Evolutionary conservation across 1,284 basidiomycete species (phyloP).

Genomic region (Hymenochaete sp.): DNA sequence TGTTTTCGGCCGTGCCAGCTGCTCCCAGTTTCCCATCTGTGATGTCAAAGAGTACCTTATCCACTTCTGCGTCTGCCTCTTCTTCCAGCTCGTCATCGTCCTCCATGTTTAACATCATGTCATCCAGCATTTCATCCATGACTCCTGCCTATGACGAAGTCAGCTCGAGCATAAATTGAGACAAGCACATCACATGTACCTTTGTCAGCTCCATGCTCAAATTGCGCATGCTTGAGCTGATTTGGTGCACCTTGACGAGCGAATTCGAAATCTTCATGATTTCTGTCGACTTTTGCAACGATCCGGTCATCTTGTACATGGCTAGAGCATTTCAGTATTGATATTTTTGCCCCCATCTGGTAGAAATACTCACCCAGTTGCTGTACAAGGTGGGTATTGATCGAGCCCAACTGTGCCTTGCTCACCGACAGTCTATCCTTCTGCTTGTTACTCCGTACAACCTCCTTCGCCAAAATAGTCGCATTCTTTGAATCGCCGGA

Average conservation of each 20-base stretch:
- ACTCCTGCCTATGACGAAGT: conserved; percentile 64
- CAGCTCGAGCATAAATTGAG: not conserved
- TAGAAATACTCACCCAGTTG: conserved; percentile 71
- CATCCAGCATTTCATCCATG: conserved; percentile 90
- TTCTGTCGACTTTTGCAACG: conserved; percentile 94
- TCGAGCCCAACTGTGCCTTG: conserved; percentile 90
- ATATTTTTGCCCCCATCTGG: conserved; percentile 4
- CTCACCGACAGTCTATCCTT: conserved; percentile 86
- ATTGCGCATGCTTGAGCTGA: conserved; percentile 88
- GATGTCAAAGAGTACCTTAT: conserved; percentile 92
- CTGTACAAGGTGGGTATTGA: conserved; percentile 84
- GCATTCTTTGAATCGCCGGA: conserved; percentile 94
- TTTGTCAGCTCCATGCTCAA: conserved; percentile 99
- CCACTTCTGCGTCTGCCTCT: conserved; percentile 95
- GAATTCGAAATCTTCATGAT: conserved; percentile 98
- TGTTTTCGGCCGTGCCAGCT: conserved; percentile 63
- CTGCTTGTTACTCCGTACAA: conserved; percentile 94
- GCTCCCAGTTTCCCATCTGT: conserved; percentile 94
- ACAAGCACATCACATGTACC: conserved; percentile 33
- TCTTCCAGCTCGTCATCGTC: conserved; percentile 95
- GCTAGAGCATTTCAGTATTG: conserved; percentile 40
- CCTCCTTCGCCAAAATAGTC: conserved; percentile 83
- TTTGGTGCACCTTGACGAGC: conserved; percentile 86
- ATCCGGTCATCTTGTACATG: conserved; percentile 94
- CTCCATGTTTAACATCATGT: conserved; percentile 75